Evolutionary conservation across 257 asterid genomes (phyloP), one percentile per base, ranked within the genome.

Genomic region (Gentiana dahurica): DNA sequence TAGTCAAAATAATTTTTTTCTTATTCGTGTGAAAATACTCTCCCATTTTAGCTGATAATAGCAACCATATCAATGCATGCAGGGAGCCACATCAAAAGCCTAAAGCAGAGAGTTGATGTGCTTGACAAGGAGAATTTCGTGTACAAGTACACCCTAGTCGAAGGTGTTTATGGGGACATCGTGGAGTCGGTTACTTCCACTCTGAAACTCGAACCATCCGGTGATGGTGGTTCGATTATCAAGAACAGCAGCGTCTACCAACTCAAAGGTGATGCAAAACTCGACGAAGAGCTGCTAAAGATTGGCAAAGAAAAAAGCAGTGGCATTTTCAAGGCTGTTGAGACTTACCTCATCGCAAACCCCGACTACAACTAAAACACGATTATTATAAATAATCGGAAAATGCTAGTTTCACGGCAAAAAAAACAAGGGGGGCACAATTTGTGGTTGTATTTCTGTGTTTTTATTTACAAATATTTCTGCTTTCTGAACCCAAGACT

Each of bases 261-360:
- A 61, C 62, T 79, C 9, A 72, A 71, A 54, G 79, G 66, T 4
- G 79, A 67, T 2, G 56, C n/a, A 33, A 51, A 61, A 59, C 51
- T 80, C 1, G 37, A 32, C 0, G 79, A 67, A 13, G 83, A 77
- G 13, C 62, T 77, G 36, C 70, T 74, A 5, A 69, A 69, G 67
- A 63, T 49, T 39, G 77, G 76, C 8, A 57, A 77, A 62, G 65
- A 72, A 0, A 65, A 32, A 53, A 66, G 54, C 3, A 12, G 8
- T 41, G 66, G 13, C 2, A 51, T 79, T 59, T 66, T 72, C 69
- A 68, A 71, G 69, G 73, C 69, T 6, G 61, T 68, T 24, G 83
- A 76, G 51, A 61, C 60, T 0, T 62, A 69, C 51, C 70, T 76
- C 41, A 39, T 34, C 2, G 76, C 71, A 2, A 65, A 74, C 41